A percentile compares a stretch with the other conserved stretches of the same genome.
These are phyloP conservation scores for Botryosphaeria dothidea DNA, from an alignment of 2,329 filamentous ascomycete genomes.

Conservation along the genomic window DNA sequence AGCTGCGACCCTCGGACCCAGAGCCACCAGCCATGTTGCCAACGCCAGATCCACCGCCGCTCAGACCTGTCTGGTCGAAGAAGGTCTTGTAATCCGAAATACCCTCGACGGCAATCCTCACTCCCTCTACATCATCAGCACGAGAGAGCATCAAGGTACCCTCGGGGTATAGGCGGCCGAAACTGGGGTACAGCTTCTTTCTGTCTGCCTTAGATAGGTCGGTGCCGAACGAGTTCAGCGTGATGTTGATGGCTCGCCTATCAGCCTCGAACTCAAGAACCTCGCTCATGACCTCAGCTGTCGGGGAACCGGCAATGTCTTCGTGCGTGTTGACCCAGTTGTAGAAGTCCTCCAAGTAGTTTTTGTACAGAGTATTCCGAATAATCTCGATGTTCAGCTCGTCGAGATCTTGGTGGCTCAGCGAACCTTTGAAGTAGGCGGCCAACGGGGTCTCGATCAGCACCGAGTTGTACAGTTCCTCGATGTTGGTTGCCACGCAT, in stretches of 20 bases:
- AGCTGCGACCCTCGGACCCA: constrained; percentile 79
- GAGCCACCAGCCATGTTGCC: constrained; percentile 83
- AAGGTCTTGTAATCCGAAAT: constrained; percentile 92
- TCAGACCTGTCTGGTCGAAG: constrained; percentile 85
- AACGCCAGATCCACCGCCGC: constrained; percentile 69
- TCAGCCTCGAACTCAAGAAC: constrained; percentile 97
- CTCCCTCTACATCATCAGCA: constrained; percentile 92
- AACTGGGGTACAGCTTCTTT: constrained; percentile 92
- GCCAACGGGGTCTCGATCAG: constrained; percentile 95
- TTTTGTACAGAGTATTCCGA: constrained; percentile 98
- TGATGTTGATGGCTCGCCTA: constrained; percentile 96
- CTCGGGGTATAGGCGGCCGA: constrained; percentile 90
- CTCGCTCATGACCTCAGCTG: constrained; percentile 91
- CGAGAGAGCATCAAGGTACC: constrained; percentile 92
- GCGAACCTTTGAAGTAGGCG: constrained; percentile 93
- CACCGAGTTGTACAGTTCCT: constrained; percentile 98
- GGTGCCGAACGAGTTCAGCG: constrained; percentile 96
- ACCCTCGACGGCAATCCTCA: constrained; percentile 89
- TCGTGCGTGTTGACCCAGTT: constrained; percentile 88
- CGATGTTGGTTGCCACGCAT: constrained; percentile 96
- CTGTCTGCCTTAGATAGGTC: constrained; percentile 91
- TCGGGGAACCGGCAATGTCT: constrained; percentile 85
- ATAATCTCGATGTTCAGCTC: constrained; percentile 99
- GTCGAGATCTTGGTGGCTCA: constrained; percentile 95
- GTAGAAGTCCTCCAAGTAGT: constrained; percentile 98